Evolutionary conservation across 805 yeast genomes (phyloP).

Genomic region (Lachancea mirantina): DNA sequence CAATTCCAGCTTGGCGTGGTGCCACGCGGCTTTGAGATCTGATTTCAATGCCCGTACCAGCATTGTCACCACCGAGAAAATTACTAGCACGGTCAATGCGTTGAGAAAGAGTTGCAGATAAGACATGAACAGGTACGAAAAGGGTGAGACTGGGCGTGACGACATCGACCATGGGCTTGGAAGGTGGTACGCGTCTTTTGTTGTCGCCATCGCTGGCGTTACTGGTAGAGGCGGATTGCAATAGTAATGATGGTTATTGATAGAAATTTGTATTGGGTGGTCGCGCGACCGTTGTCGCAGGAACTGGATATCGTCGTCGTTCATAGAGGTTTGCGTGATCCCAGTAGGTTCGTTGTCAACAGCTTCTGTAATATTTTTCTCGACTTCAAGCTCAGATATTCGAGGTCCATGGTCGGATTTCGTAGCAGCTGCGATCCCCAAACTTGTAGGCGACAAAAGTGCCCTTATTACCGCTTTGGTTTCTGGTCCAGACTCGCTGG

Average conservation of each 20-base stretch:
- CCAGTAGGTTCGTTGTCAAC: not conserved
- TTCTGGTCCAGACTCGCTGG: constrained; percentile 2
- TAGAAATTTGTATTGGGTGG: constrained; percentile 22
- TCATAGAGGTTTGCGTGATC: not conserved
- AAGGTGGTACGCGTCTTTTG: constrained; percentile 23
- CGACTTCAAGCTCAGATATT: not conserved
- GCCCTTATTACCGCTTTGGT: constrained; percentile 18
- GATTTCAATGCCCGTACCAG: constrained; percentile 42
- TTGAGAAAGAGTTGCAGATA: constrained; percentile 54
- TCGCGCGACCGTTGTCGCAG: constrained; percentile 14
- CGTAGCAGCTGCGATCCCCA: constrained; percentile 27
- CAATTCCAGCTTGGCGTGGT: constrained; percentile 39
- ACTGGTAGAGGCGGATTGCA: constrained; percentile 16
- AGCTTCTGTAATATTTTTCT: not conserved
- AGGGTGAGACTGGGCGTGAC: constrained; percentile 45
- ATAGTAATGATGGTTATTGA: constrained; percentile 25
- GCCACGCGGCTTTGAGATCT: constrained; percentile 49
- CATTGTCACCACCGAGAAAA: constrained; percentile 37
- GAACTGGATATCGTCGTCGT: constrained; percentile 6
- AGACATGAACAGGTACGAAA: constrained; percentile 53
- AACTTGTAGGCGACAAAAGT: constrained; percentile 24
- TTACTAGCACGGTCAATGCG: constrained; percentile 38
- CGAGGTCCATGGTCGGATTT: constrained; percentile 14
- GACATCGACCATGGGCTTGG: constrained; percentile 56
- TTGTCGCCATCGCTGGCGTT: not conserved